phyloP scores from a whole-genome alignment of 1,284 basidiomycete genomes.

The Calocybe gambosa region DNA sequence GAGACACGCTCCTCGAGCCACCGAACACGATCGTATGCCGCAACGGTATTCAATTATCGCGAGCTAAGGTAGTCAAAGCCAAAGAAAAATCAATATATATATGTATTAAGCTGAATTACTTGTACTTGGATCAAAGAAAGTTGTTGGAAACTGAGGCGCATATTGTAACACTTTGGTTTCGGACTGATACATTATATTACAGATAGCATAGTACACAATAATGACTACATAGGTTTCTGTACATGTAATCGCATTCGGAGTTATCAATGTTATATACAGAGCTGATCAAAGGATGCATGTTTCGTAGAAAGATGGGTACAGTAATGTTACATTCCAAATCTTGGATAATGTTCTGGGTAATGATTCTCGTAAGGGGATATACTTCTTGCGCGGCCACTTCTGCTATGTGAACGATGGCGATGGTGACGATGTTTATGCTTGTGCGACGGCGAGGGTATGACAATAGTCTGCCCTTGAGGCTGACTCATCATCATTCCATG shows the following conservation, averaged over 20 bases:
- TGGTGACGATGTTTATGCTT: slow-evolving; percentile 28
- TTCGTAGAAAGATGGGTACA: neutral
- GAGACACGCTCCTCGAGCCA: too few species aligned
- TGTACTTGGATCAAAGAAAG: too few species aligned
- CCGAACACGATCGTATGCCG: too few species aligned
- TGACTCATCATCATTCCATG: slow-evolving; percentile 11
- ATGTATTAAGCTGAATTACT: too few species aligned
- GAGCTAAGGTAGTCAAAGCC: too few species aligned
- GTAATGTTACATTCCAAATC: slow-evolving; percentile 2
- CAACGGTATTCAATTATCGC: too few species aligned
- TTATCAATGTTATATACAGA: neutral
- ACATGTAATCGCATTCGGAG: neutral
- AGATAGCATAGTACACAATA: neutral
- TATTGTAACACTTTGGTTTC: too few species aligned
- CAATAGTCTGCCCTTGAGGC: slow-evolving; percentile 26
- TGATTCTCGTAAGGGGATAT: slow-evolving; percentile 20
- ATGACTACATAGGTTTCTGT: neutral
- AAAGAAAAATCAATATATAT: too few species aligned
- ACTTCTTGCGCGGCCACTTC: slow-evolving; percentile 27
- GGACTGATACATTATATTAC: too few species aligned
- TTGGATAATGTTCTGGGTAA: slow-evolving; percentile 6
- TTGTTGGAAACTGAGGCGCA: too few species aligned
- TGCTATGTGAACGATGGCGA: slow-evolving; percentile 14
- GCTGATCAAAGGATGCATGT: neutral
- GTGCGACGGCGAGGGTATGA: slow-evolving; percentile 26